Evolutionary conservation across 2,329 filamentous ascomycete genomes (phyloP).

Genomic region (Neodidymelliopsis sp.): DNA sequence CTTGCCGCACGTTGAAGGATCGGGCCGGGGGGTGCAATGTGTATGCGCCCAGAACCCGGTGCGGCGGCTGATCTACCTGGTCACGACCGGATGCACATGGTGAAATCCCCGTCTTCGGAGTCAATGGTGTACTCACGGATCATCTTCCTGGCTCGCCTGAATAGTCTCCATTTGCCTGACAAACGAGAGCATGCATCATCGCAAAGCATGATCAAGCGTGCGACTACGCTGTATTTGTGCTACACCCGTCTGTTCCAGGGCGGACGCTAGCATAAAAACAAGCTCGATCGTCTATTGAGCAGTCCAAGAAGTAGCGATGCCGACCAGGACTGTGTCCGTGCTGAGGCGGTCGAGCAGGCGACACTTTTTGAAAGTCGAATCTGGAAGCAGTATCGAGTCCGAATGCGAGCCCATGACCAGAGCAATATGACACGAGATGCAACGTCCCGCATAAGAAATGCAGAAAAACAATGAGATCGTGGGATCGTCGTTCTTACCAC

Average conservation of each 20-base stretch:
- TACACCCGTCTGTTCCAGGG: conserved; percentile 27
- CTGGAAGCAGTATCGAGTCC: conserved; percentile 35
- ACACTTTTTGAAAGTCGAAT: conserved; percentile 40
- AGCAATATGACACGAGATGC: conserved; percentile 43
- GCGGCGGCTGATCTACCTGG: conserved; percentile 19
- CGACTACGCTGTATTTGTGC: conserved; percentile 34
- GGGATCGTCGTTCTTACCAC: conserved; percentile 38
- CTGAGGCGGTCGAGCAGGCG: conserved; percentile 37
- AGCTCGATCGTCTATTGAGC: conserved; percentile 25
- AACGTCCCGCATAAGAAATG: conserved; percentile 39
- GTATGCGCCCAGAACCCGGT: conserved; percentile 8
- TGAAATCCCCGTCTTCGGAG: conserved; percentile 10
- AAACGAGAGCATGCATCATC: conserved; percentile 9
- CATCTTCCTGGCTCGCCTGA: background rate
- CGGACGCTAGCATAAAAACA: conserved; percentile 34
- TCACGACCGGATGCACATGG: conserved; percentile 6
- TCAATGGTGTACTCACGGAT: conserved; percentile 1
- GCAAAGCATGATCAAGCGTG: conserved; percentile 8
- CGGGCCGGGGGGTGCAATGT: conserved; percentile 16
- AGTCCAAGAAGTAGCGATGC: conserved; percentile 29
- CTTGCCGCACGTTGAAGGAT: conserved; percentile 20
- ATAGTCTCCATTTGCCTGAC: background rate
- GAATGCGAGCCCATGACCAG: conserved; percentile 34
- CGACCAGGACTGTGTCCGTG: conserved; percentile 40
- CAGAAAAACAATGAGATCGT: conserved; percentile 37